Percentiles rank a stretch among this genome's conserved stretches.
phyloP scores from a whole-genome alignment of 768 basidiomycete species.

The Suillus hirtellus region DNA sequence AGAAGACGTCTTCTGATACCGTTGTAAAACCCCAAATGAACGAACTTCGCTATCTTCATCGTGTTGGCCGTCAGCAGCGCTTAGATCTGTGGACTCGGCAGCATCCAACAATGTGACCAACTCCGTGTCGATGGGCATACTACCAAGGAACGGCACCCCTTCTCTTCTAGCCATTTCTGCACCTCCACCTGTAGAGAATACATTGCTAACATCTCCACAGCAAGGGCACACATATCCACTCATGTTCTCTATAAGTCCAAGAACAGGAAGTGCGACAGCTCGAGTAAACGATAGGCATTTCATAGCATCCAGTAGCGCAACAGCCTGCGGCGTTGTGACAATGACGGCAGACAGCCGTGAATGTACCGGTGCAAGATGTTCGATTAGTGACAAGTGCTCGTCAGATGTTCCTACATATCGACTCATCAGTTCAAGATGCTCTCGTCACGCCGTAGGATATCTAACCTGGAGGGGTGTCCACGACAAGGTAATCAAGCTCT shows the following conservation, averaged over 20 bases:
- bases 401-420: conserved; percentile 85
- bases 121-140: conserved; percentile 91
- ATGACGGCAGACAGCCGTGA: conserved; percentile 79
- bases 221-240: conserved; percentile 97
- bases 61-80: conserved; percentile 18
- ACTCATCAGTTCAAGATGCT: conserved; percentile 18
- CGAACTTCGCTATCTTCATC: conserved; percentile 26
- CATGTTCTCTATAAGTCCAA: conserved; percentile 98
- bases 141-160: conserved; percentile 75
- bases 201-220: conserved; percentile 91
- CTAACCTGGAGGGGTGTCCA: conserved; percentile 96
- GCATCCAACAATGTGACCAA: conserved; percentile 85
- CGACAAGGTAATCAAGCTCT: conserved; percentile 86
- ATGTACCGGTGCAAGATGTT: conserved; percentile 87
- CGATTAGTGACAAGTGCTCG: conserved; percentile 94
- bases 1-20: conserved; percentile 70
- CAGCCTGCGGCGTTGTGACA: conserved; percentile 97
- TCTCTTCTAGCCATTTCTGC: conserved; percentile 82
- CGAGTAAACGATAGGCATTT: conserved; percentile 97
- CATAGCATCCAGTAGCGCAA: conserved; percentile 91
- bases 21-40: conserved; percentile 53
- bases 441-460: conserved; percentile 8
- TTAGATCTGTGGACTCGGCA: conserved; percentile 36
- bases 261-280: conserved; percentile 79
- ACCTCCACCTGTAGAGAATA: conserved; percentile 94